Conservation (phyloP, 2,329 filamentous ascomycete genomes). For the Pyrenophora seminiperda region DNA sequence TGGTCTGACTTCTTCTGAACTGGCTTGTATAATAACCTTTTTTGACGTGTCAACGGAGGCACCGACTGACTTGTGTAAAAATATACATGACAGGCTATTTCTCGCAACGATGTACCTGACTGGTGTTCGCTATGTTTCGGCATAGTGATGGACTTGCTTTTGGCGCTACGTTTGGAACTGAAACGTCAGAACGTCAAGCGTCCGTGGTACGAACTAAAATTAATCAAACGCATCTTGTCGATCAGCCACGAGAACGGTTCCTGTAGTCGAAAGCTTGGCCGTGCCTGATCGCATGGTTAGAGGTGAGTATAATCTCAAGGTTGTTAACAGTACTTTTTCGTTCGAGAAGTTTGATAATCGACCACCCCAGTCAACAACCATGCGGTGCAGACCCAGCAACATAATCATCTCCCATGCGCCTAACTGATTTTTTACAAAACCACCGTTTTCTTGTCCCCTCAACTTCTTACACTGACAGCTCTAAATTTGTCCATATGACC, state of each 20-base stretch:
- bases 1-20: too few relatives aligned
- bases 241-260: conserved; percentile 7
- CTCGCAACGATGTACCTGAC: conserved; percentile 4
- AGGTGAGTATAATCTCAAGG: not conserved
- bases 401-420: not conserved
- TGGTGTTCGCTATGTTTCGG: conserved; percentile 6
- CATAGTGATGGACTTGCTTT: conserved; percentile 4
- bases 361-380: not conserved
- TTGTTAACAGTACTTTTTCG: not conserved
- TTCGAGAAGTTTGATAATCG: not conserved
- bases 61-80: too few relatives aligned
- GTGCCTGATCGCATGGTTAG: not conserved
- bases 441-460: conserved; percentile 1
- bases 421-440: conserved; percentile 1
- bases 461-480: conserved; percentile 10
- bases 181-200: conserved; percentile 7
- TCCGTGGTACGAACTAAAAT: conserved; percentile 2
- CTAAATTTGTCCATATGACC: not conserved
- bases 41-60: too few relatives aligned
- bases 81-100: too few relatives aligned
- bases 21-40: too few relatives aligned
- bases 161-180: conserved; percentile 7
- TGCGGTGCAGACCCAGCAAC: not conserved
- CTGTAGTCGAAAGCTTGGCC: conserved; percentile 9
- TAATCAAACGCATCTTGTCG: conserved; percentile 1